phyloP scores from a whole-genome alignment of 306 rosid genomes.

The Parietaria judaica region DNA sequence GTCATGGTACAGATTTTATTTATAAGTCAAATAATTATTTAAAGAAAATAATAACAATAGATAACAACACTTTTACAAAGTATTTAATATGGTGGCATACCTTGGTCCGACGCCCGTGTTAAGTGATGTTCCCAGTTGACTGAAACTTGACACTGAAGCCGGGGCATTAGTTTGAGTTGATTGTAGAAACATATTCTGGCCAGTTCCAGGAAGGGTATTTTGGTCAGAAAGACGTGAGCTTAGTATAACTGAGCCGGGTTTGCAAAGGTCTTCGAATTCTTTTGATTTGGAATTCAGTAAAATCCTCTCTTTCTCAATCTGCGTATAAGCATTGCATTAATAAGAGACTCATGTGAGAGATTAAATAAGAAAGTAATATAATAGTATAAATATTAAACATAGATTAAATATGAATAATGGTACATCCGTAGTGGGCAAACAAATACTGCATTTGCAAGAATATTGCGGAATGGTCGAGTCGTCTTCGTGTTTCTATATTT shows the following conservation, averaged over 20 bases:
- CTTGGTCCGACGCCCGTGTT: constrained; percentile 42
- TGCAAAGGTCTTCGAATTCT: constrained; percentile 65
- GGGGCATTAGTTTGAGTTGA: constrained; percentile 43
- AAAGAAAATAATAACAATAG: not conserved
- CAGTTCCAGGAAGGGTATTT: constrained; percentile 32
- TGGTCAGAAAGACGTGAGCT: constrained; percentile 33
- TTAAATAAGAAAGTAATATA: not conserved
- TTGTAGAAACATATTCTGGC: constrained; percentile 33
- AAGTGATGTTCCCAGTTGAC: constrained; percentile 59
- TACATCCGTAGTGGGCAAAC: not conserved
- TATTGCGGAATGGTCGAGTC: too few species aligned
- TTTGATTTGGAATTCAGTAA: constrained; percentile 54
- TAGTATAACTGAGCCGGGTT: constrained; percentile 32
- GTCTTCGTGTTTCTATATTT: too few species aligned
- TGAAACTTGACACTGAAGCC: constrained; percentile 72
- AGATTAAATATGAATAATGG: too few species aligned
- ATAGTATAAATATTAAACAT: not conserved
- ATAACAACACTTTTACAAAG: constrained; percentile 1
- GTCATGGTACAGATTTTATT: too few species aligned
- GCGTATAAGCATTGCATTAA: constrained; percentile 22
- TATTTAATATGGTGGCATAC: constrained; percentile 21
- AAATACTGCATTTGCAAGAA: not conserved
- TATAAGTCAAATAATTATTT: too few species aligned
- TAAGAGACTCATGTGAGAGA: constrained; percentile 10
- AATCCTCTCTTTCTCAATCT: constrained; percentile 88